Conservation (phyloP, 2,329 filamentous ascomycete species). For the Fusarium sp. region DNA sequence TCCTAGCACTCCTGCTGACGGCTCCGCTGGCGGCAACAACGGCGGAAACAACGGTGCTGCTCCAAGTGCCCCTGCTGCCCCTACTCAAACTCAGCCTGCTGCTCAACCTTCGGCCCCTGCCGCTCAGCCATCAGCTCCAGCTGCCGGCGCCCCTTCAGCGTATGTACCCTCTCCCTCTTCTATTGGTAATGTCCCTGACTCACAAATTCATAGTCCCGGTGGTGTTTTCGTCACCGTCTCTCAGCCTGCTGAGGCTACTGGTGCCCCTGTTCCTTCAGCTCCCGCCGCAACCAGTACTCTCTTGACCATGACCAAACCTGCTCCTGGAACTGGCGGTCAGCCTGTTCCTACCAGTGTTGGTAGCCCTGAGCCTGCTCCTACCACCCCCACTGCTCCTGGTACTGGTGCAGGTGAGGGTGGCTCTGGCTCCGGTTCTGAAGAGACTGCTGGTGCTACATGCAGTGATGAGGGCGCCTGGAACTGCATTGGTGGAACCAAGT, state of each 20-base stretch:
- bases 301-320: slow-evolving; percentile 38
- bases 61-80: slow-evolving; percentile 16
- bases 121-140: slow-evolving; percentile 29
- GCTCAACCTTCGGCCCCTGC: slow-evolving; percentile 5
- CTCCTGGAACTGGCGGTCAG: slow-evolving; percentile 22
- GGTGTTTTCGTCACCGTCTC: slow-evolving; percentile 55
- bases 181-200: slow-evolving; percentile 16
- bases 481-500: slow-evolving; percentile 64
- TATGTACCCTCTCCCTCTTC: slow-evolving; percentile 37
- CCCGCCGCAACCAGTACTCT: slow-evolving; percentile 35
- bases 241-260: slow-evolving; percentile 36
- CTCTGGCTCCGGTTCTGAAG: slow-evolving; percentile 43
- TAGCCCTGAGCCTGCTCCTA: slow-evolving; percentile 21
- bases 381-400: slow-evolving; percentile 26
- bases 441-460: slow-evolving; percentile 57
- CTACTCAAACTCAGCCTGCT: slow-evolving; percentile 36
- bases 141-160: slow-evolving; percentile 37
- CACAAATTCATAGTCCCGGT: slow-evolving; percentile 49
- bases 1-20: slow-evolving; percentile 22
- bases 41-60: slow-evolving; percentile 9
- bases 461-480: slow-evolving; percentile 65
- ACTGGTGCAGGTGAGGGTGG: slow-evolving; percentile 36
- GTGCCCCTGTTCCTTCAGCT: slow-evolving; percentile 34
- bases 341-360: slow-evolving; percentile 18
- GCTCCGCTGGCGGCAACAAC: slow-evolving; percentile 6